phyloP scores from a whole-genome alignment of 164 flowering plant species.

The Magnolia officinalis region DNA sequence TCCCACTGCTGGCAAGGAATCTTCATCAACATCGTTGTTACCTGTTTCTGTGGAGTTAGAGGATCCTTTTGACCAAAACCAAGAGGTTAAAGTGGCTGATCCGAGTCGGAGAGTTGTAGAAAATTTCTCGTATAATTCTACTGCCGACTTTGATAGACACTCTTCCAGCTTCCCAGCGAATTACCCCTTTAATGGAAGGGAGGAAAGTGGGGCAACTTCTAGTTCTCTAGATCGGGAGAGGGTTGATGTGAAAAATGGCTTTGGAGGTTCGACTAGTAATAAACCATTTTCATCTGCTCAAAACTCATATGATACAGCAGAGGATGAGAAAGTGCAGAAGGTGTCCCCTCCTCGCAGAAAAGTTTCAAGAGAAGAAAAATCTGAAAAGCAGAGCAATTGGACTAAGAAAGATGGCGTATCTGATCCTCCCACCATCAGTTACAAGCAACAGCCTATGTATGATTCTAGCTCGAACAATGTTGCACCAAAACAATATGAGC shows the following conservation, averaged over 20 bases:
- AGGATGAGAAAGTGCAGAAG: conserved; percentile 67
- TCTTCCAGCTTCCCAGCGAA: conserved; percentile 35
- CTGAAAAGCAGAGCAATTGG: conserved; percentile 58
- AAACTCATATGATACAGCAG: conserved; percentile 35
- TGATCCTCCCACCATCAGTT: conserved; percentile 35
- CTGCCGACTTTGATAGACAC: conserved; percentile 42
- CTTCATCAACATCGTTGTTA: conserved; percentile 42
- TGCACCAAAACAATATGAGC: conserved; percentile 44
- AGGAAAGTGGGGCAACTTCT: conserved; percentile 43
- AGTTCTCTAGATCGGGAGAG: conserved; percentile 49
- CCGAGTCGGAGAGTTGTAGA: conserved; percentile 45
- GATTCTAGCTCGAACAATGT: conserved; percentile 32
- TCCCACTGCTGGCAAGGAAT: conserved; percentile 42
- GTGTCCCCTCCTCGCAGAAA: conserved; percentile 91
- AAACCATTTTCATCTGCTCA: conserved; percentile 33
- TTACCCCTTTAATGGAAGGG: conserved; percentile 36
- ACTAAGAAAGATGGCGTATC: conserved; percentile 49
- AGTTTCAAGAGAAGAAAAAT: conserved; percentile 58
- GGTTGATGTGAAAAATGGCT: conserved; percentile 36
- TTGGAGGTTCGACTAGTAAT: conserved; percentile 40
- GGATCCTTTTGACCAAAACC: conserved; percentile 43
- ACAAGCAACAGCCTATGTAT: conserved; percentile 43
- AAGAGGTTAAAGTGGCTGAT: conserved; percentile 52
- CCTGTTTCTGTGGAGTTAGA: conserved; percentile 41
- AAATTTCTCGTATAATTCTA: conserved; percentile 31